Evolutionary conservation across 495 filamentous ascomycete genomes (phyloP), one percentile per base, ranked within the genome.

Genomic region (Pseudoneurospora amorphoporcata): DNA sequence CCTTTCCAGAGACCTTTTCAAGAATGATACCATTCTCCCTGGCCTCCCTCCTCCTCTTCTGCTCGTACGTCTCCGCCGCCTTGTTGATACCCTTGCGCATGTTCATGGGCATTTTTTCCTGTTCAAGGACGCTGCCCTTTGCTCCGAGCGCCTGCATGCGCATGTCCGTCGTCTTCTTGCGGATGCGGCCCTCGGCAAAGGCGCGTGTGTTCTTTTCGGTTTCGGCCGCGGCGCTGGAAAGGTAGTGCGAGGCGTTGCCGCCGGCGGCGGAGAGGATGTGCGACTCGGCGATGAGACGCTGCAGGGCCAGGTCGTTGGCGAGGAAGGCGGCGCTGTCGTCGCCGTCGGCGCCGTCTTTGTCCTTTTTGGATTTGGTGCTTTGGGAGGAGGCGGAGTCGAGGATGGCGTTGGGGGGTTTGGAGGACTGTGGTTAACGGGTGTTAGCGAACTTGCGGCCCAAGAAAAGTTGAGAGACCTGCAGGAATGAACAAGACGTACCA

Each of bases 221-320:
- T 8, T 69, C 61, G 5, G 78, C 29, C 58, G 78, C 74, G 23
- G 74, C 47, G 42, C 45, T 47, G 68, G 75, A 79, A 42, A 77
- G 75, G 78, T 77, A 80, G 75, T 80, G 78, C 23, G 77, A 79
- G 7, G 87, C 84, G 61, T 91, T 88, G n/a, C 87, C 86, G 10
- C 84, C 84, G 7, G 84, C 78, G 3, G 89, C 85, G 17, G 94
- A 90, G 70, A 99, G 89, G 42, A 99, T 90, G 81, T 98, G 95
- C 1, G 95, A 98, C 84, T 99, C 95, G 72, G 89, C 85, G 12
- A 99, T 88, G 12, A 99, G 87, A 17, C 94, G 88, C 77, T 98
- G 94, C 23, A 99, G 87, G 10, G 91, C 94, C 32, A 98, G 88
- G 76, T 99, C 95, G 78, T 98, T 95, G 81, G 95, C 95, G 3